Evolutionary conservation across 2,329 filamentous ascomycete species (phyloP).

Genomic region (Neofusicoccum sp.): DNA sequence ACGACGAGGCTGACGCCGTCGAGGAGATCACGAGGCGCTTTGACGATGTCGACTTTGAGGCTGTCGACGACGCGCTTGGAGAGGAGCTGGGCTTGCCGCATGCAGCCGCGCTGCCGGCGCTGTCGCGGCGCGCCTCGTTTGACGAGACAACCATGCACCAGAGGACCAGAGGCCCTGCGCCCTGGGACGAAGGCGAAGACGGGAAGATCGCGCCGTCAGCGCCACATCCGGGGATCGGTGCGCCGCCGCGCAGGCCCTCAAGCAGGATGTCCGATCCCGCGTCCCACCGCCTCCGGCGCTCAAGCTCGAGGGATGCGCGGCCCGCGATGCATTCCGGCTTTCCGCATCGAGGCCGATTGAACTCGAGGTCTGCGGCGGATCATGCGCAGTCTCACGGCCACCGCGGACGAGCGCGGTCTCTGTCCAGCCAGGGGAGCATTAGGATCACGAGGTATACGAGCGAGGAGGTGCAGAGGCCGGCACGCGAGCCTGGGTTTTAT

Average conservation of each 20-base stretch:
- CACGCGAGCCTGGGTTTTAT: slow-evolving; percentile 3
- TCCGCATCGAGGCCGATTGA: slow-evolving; percentile 3
- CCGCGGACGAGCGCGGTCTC: slow-evolving; percentile 28
- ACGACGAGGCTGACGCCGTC: slow-evolving; percentile 42
- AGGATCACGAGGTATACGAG: slow-evolving; percentile 30
- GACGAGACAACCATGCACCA: slow-evolving; percentile 42
- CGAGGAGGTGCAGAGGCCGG: slow-evolving; percentile 3
- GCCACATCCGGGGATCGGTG: neutral
- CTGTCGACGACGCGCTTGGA: neutral
- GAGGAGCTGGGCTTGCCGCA: neutral
- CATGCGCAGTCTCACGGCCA: slow-evolving; percentile 15
- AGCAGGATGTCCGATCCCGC: slow-evolving; percentile 23
- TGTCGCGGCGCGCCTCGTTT: slow-evolving; percentile 53
- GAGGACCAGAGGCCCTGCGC: slow-evolving; percentile 52
- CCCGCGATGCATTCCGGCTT: slow-evolving; percentile 13
- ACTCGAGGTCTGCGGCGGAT: neutral
- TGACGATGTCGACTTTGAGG: slow-evolving; percentile 28
- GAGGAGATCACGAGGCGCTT: slow-evolving; percentile 32
- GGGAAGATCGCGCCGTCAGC: slow-evolving; percentile 17
- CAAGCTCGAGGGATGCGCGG: neutral
- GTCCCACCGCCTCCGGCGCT: neutral
- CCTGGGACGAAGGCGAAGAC: slow-evolving; percentile 27
- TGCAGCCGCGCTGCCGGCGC: neutral
- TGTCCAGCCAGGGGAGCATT: slow-evolving; percentile 37
- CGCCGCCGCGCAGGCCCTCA: slow-evolving; percentile 22